These are phyloP conservation scores for Fraxinus platypoda DNA, from an alignment of 305 asterid genomes.

Conservation along the genomic window DNA sequence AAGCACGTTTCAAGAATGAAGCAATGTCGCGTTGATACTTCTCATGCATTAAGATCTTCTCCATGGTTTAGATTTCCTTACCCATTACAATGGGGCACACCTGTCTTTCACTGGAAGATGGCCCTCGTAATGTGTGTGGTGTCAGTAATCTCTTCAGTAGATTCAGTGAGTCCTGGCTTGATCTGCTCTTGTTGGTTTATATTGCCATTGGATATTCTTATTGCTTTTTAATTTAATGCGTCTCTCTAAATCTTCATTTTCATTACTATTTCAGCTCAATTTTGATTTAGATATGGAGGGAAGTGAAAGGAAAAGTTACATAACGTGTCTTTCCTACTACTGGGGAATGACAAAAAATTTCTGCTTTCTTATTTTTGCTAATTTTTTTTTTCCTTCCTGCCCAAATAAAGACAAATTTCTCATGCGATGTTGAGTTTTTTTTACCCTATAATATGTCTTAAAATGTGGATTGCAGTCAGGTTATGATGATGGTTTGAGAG, in stretches of 20 bases:
- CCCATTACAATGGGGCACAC: conserved; percentile 96
- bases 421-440: background rate
- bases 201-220: conserved; percentile 4
- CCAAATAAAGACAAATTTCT: background rate
- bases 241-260: background rate
- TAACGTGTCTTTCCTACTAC: background rate
- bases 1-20: conserved; percentile 75
- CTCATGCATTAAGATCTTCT: conserved; percentile 75
- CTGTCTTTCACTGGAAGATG: conserved; percentile 87
- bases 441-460: background rate
- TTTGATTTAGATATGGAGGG: background rate
- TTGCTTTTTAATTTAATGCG: background rate
- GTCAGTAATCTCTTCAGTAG: conserved; percentile 83
- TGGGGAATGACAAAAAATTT: background rate
- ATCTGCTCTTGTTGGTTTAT: conserved; percentile 6
- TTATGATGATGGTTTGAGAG: background rate
- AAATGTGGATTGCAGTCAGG: background rate
- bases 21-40: conserved; percentile 79
- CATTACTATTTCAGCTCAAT: background rate
- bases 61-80: conserved; percentile 98
- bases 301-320: background rate
- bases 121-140: conserved; percentile 94
- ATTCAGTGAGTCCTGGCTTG: conserved; percentile 65
- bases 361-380: background rate
- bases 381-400: background rate